These are phyloP conservation scores for Hypocreales sp. DNA, from an alignment of 2,329 filamentous ascomycete species.

Conservation along the genomic window DNA sequence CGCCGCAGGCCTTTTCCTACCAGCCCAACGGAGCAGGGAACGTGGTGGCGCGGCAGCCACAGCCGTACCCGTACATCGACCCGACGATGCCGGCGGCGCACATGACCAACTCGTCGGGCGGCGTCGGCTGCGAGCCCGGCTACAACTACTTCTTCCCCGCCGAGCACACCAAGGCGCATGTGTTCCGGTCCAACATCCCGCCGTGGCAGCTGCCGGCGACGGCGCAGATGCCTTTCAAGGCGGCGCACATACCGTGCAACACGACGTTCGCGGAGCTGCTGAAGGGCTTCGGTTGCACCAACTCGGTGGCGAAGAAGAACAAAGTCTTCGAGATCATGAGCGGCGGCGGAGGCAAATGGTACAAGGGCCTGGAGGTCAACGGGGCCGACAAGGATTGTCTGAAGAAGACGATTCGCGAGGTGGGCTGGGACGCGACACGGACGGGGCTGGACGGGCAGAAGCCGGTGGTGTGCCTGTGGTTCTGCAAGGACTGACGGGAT, in stretches of 20 bases:
- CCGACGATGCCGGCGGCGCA: conserved; percentile 32
- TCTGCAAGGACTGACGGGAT: conserved; percentile 31
- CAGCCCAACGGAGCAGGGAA: conserved; percentile 23
- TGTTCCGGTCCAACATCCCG: conserved; percentile 32
- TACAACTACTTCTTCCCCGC: conserved; percentile 48
- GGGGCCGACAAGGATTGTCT: conserved; percentile 33
- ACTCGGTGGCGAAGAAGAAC: conserved; percentile 35
- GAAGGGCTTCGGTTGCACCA: conserved; percentile 39
- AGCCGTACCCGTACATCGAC: conserved; percentile 26
- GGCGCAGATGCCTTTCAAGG: conserved; percentile 27
- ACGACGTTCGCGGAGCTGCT: conserved; percentile 41
- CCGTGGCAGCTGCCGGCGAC: conserved; percentile 36
- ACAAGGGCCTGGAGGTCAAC: conserved; percentile 33
- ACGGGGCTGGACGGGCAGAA: conserved; percentile 30
- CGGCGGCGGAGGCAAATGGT: conserved; percentile 42
- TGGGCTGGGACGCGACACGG: conserved; percentile 42
- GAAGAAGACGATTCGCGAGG: conserved; percentile 32
- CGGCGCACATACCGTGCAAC: conserved; percentile 34
- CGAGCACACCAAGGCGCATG: conserved; percentile 42
- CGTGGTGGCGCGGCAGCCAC: conserved; percentile 21
- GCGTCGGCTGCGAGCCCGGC: conserved; percentile 41
- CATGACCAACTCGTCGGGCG: conserved; percentile 40
- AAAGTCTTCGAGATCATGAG: conserved; percentile 39
- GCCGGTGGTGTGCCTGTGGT: conserved; percentile 44
- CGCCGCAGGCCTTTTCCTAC: conserved; percentile 12